phyloP scores from a whole-genome alignment of 2,329 filamentous ascomycete genomes.

The Penicillium sp. region DNA sequence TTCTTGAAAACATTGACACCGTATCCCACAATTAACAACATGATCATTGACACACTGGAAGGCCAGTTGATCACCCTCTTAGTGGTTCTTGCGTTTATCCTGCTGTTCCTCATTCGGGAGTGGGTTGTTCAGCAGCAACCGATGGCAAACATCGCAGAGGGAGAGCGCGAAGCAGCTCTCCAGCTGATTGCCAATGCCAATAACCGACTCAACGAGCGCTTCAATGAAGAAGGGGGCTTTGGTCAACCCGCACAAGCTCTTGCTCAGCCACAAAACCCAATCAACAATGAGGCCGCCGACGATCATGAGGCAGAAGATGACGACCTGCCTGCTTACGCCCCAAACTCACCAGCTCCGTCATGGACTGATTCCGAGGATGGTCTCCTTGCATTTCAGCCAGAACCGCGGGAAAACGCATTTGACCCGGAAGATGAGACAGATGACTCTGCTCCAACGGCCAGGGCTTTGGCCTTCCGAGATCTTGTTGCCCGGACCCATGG shows the following conservation, averaged over 20 bases:
- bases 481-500: slow-evolving; percentile 61
- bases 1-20: slow-evolving; percentile 62
- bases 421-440: neutral
- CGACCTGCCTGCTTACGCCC: slow-evolving; percentile 2
- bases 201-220: slow-evolving; percentile 25
- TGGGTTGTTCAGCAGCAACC: slow-evolving; percentile 99
- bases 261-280: slow-evolving; percentile 7
- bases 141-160: slow-evolving; percentile 75
- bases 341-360: slow-evolving; percentile 17
- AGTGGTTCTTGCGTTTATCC: slow-evolving; percentile 89
- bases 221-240: slow-evolving; percentile 20
- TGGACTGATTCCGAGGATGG: slow-evolving; percentile 21
- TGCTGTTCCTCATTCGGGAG: slow-evolving; percentile 95
- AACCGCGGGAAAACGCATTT: neutral
- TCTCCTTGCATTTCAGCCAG: slow-evolving; percentile 7
- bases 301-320: slow-evolving; percentile 8
- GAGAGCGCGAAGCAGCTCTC: slow-evolving; percentile 53
- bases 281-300: slow-evolving; percentile 10
- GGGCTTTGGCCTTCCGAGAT: slow-evolving; percentile 55
- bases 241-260: slow-evolving; percentile 15
- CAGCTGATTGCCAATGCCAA: slow-evolving; percentile 42
- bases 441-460: slow-evolving; percentile 16
- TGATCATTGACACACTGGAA: slow-evolving; percentile 81
- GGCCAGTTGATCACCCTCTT: slow-evolving; percentile 91
- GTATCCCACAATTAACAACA: slow-evolving; percentile 71